A percentile compares a stretch with the other conserved stretches of the same genome.
Conservation (phyloP, 2,329 filamentous ascomycete species). For the Thelonectria rubi region DNA sequence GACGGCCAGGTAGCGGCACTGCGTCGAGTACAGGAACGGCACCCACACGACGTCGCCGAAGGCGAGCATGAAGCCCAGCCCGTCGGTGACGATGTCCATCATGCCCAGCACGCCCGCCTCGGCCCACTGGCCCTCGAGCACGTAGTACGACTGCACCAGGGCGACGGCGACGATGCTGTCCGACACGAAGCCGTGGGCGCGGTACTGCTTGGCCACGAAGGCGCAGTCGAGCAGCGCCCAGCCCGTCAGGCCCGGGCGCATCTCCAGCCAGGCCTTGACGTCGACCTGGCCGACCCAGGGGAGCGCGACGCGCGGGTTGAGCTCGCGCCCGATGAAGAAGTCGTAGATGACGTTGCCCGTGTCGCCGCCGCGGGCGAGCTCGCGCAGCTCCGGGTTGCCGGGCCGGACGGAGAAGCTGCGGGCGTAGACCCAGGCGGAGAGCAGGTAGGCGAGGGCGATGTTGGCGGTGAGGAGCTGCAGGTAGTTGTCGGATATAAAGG, state of each 20-base stretch:
- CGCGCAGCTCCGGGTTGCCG: slow-evolving; percentile 73
- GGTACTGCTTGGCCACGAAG: slow-evolving; percentile 87
- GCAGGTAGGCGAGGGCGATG: slow-evolving; percentile 73
- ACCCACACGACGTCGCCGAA: slow-evolving; percentile 94
- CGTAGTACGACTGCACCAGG: slow-evolving; percentile 79
- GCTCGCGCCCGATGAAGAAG: slow-evolving; percentile 94
- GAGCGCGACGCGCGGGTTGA: slow-evolving; percentile 83
- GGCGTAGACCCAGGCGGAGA: slow-evolving; percentile 81
- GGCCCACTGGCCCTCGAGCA: slow-evolving; percentile 84
- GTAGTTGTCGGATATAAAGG: slow-evolving; percentile 89
- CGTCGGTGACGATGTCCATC: slow-evolving; percentile 90
- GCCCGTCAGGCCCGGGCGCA: slow-evolving; percentile 85
- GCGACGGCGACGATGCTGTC: slow-evolving; percentile 84
- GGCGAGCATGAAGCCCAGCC: slow-evolving; percentile 90
- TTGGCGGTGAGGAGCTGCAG: slow-evolving; percentile 84
- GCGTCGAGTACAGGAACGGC: slow-evolving; percentile 84
- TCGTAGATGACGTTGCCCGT: slow-evolving; percentile 88
- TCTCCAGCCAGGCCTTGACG: slow-evolving; percentile 86
- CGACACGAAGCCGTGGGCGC: slow-evolving; percentile 79
- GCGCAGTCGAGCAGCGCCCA: slow-evolving; percentile 86
- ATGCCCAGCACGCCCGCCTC: slow-evolving; percentile 87
- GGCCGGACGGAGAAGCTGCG: slow-evolving; percentile 79
- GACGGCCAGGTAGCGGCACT: slow-evolving; percentile 82
- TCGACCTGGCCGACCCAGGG: slow-evolving; percentile 85
- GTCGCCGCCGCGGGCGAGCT: slow-evolving; percentile 81